A percentile compares a stretch with the other conserved stretches of the same genome.
These are phyloP conservation scores for Hyphopichia khmerensis DNA, from an alignment of 1,139 yeast species.

Conservation along the genomic window DNA sequence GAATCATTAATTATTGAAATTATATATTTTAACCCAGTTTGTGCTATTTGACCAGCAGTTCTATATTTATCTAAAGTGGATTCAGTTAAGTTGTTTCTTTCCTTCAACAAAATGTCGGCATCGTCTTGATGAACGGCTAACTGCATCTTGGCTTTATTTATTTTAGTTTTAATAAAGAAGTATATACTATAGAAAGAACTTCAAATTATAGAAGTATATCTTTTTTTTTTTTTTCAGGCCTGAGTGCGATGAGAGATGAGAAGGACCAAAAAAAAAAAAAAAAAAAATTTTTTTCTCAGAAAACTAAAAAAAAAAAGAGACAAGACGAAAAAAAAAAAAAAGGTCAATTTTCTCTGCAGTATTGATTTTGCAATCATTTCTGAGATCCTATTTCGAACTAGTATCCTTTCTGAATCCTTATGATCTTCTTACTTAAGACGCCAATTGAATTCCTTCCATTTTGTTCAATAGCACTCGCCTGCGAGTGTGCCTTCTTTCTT, in stretches of 20 bases:
- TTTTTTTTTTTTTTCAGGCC: not conserved
- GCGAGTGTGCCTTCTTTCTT: no score
- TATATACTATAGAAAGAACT: not conserved
- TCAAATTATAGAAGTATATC: not conserved
- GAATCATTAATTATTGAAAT: slow-evolving; percentile 66
- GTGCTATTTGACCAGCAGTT: slow-evolving; percentile 89
- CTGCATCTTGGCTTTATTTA: slow-evolving; percentile 54
- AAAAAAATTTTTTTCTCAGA: not conserved
- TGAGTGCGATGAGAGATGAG: slow-evolving; percentile 1
- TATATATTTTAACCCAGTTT: slow-evolving; percentile 73
- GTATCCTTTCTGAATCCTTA: no score
- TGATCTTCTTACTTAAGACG: no score
- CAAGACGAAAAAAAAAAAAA: not conserved
- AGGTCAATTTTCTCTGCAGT: not conserved
- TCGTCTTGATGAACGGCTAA: slow-evolving; percentile 69
- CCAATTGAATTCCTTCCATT: no score
- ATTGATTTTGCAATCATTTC: not conserved
- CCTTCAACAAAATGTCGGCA: slow-evolving; percentile 69
- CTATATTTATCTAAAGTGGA: slow-evolving; percentile 76
- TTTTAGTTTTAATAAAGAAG: no score
- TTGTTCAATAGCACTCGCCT: no score
- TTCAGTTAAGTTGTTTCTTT: slow-evolving; percentile 66
- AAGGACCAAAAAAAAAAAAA: not conserved
- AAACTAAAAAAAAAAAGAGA: no score
- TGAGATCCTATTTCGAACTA: no score